Evolutionary conservation across 495 filamentous ascomycete genomes (phyloP).

Genomic region (Tetracladium setigerum): DNA sequence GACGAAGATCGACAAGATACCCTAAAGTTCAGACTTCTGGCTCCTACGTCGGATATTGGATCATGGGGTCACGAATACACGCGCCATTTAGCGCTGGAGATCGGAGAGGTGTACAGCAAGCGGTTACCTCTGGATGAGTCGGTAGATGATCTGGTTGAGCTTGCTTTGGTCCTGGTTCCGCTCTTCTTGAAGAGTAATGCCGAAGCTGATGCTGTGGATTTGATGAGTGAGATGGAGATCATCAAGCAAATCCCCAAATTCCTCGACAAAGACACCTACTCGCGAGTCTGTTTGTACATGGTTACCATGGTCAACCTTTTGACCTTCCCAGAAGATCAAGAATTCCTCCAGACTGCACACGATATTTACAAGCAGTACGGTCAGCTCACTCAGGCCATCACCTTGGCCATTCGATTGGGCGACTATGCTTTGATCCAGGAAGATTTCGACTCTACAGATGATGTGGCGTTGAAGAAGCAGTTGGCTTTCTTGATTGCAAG

Average conservation of each 20-base stretch:
- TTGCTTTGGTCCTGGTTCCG: constrained; percentile 78
- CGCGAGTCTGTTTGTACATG: constrained; percentile 93
- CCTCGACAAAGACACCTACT: constrained; percentile 89
- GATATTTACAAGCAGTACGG: constrained; percentile 87
- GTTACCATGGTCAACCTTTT: constrained; percentile 97
- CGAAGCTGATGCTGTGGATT: constrained; percentile 94
- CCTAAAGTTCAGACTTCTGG: constrained; percentile 86
- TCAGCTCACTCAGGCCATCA: constrained; percentile 85
- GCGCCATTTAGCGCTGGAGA: constrained; percentile 89
- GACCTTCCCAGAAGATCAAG: constrained; percentile 93
- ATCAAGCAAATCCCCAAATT: constrained; percentile 87
- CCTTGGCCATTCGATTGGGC: constrained; percentile 89
- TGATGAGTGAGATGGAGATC: constrained; percentile 94
- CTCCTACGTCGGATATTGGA: constrained; percentile 84
- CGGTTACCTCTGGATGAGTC: constrained; percentile 52
- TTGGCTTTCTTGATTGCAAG: constrained; percentile 89
- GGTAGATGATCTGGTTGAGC: constrained; percentile 67
- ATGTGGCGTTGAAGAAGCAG: constrained; percentile 82
- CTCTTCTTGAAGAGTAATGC: constrained; percentile 96
- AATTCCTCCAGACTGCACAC: constrained; percentile 86
- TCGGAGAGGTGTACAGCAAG: constrained; percentile 86
- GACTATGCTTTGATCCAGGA: constrained; percentile 69
- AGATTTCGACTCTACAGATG: constrained; percentile 71
- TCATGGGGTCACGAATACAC: constrained; percentile 99
- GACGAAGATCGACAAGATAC: constrained; percentile 94